Evolutionary conservation across 1,139 yeast species (phyloP), one percentile per base, ranked within the genome.

Genomic region (Blastobotrys petasosporus): DNA sequence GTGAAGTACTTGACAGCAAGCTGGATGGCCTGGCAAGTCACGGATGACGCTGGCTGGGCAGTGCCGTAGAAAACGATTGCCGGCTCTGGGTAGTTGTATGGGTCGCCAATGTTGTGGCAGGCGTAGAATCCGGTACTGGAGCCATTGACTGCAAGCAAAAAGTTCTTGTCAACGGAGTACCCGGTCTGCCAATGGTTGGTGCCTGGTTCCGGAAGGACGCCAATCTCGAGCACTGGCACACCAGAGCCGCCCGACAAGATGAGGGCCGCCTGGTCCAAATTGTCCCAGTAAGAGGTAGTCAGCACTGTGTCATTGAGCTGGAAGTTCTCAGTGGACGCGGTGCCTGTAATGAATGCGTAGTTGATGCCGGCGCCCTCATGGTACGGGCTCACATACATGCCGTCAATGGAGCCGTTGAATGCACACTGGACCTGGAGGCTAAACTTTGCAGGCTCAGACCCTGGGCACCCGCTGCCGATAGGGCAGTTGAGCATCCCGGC

Each of bases 291-390:
- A 9, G 53, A 44, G 5, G 51, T 51, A 17, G 67, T 65, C 11
- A 73, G 53, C 11, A 32, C 32, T 9, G 43, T 32, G 23, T 15
- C 43, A 20, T 40, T 40, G 17, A 40, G 28, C 13, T 40, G 43
- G 37, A 40, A 40, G 32, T 23, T 32, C 15, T 16, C 12, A 3
- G 17, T 2, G 13, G 16, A 12, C 13, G n/a, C 10, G 29, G 37
- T 40, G 23, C 31, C 13, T 2, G 25, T 15, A 7, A 32, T 32
- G 56, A 69, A 67, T 39, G 69, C 57, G 57, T 70, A 73, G 62
- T 70, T 66, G 52, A 73, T 59, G 48, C 74, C 80, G 33, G 80
- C 80, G 59, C 80, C 80, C 60, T 71, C 77, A 56, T 74, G 79
- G 32, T 49, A 47, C 13, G 64, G 51, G 38, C 56, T 47, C 36